Conservation (phyloP, 805 yeast genomes). For the Candida manassasensis region DNA sequence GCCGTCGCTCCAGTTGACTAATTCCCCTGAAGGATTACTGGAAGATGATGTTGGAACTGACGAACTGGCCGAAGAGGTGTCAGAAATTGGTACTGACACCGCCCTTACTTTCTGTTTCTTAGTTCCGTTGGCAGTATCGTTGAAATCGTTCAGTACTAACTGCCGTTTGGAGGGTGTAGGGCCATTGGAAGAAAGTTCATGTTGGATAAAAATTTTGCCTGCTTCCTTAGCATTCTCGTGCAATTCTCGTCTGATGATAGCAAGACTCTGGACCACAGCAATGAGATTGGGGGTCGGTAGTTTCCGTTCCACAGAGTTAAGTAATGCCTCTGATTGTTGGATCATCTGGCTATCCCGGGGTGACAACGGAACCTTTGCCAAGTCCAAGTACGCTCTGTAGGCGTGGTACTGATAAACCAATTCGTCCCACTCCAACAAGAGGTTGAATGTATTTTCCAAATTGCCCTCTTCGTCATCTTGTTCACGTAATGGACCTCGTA, state of each 20-base stretch:
- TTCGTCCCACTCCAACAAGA: constrained; percentile 23
- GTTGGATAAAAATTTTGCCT: constrained; percentile 20
- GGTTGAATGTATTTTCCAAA: constrained; percentile 12
- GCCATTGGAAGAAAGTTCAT: constrained; percentile 4
- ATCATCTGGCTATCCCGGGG: constrained; percentile 10
- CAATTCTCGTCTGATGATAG: constrained; percentile 25
- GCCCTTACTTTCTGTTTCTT: no score
- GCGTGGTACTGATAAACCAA: constrained; percentile 22
- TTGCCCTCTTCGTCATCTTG: constrained; percentile 9
- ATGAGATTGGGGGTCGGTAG: constrained; percentile 20
- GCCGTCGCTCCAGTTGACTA: constrained; percentile 10
- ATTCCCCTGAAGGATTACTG: not conserved
- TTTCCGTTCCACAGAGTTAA: constrained; percentile 16
- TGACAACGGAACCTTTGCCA: constrained; percentile 10
- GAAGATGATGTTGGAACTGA: not conserved
- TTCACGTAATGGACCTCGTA: constrained; percentile 8
- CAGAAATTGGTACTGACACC: no score
- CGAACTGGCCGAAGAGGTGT: not conserved
- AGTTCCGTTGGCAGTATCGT: no score
- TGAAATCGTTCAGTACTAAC: no score
- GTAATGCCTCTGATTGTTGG: constrained; percentile 13
- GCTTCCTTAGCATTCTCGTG: constrained; percentile 29
- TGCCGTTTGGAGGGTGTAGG: not conserved
- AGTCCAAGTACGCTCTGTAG: constrained; percentile 20
- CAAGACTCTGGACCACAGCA: constrained; percentile 17